Evolutionary conservation across 176 grass and related monocot species (phyloP), one percentile per base, ranked within the genome.

Genomic region (Microstegium vimineum): DNA sequence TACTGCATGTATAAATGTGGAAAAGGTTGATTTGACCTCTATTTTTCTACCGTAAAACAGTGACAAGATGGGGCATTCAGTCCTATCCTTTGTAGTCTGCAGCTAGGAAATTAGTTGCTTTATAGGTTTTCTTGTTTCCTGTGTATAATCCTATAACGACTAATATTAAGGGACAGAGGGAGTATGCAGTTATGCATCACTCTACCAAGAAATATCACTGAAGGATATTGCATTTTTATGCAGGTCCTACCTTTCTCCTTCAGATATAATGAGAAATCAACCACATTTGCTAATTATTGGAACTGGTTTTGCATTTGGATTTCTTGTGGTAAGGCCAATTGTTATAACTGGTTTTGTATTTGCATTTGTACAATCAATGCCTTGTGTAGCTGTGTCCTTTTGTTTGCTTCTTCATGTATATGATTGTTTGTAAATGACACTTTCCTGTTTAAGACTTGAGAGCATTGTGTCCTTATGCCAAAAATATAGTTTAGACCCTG

Each of bases 301-400:
- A 89, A 98, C 93, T 73, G 96, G 96, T 90, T 95, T 95, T 85
- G 89, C 96, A 15, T 98, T 98, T 90, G 93, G 96, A 27, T 98
- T 86, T 88, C 92, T 98, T 85, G 96, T 98, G 80, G 93, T 98
- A 93, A 90, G 78, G 5, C 36, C 56, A 70, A 78, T 95, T 86
- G 74, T 89, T 91, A 91, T 93, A 87, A 98, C 90, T 69, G 91
- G 93, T 90, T 95, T 93, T 85, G 85, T 73, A 34, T 60, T 15
- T 12, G 52, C 66, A 32, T 46, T 84, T 26, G 4, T 66, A 61
- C 7, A 74, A 60, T 81, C 31, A 60, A 56, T 57, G 16, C 37
- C 30, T 34, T 35, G 49, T 57, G 15, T 41, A 70, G 22, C 47
- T 60, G 2, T 74, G 47, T 74, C 31, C 10, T 25, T 56, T 56